Evolutionary conservation across 768 basidiomycete genomes (phyloP).

Genomic region (Pleurotus ostreatus): DNA sequence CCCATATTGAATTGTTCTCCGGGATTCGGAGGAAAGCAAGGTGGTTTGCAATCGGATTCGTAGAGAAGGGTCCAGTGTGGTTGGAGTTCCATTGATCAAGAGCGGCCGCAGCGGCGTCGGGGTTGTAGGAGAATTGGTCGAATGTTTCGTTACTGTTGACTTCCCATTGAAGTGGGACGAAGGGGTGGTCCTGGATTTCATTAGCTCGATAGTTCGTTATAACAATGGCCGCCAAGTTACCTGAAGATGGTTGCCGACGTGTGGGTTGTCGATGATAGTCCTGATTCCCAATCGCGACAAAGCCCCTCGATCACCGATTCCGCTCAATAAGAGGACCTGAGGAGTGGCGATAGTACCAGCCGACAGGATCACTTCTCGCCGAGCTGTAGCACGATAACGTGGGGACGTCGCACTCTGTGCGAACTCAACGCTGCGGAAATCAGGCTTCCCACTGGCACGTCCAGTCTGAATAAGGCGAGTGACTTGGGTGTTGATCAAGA

Average conservation of each 20-base stretch:
- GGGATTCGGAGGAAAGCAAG: slow-evolving; percentile 20
- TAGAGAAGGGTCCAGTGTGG: slow-evolving; percentile 16
- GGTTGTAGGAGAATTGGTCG: slow-evolving; percentile 11
- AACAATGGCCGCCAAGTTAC: no score
- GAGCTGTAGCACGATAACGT: no score
- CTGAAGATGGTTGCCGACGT: no score
- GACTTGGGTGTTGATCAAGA: slow-evolving; percentile 17
- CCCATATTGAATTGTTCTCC: slow-evolving; percentile 22
- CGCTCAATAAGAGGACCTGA: no score
- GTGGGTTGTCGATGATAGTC: no score
- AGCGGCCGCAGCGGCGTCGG: slow-evolving; percentile 7
- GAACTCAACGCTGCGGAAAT: slow-evolving; percentile 10
- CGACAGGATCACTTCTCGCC: no score
- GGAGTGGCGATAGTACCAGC: no score
- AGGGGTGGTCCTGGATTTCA: slow-evolving; percentile 14
- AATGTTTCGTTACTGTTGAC: slow-evolving; percentile 14
- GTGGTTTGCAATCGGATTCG: slow-evolving; percentile 8
- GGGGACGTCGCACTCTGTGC: slow-evolving; percentile 13
- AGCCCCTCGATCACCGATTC: no score
- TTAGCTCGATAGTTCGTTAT: slow-evolving; percentile 16
- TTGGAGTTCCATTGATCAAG: slow-evolving; percentile 16
- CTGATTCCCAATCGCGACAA: no score
- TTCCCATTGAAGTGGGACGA: not conserved
- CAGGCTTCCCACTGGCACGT: slow-evolving; percentile 5
- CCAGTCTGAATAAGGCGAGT: slow-evolving; percentile 12